phyloP scores from a whole-genome alignment of 257 asterid genomes.

The Dorcoceras hygrometricum region DNA sequence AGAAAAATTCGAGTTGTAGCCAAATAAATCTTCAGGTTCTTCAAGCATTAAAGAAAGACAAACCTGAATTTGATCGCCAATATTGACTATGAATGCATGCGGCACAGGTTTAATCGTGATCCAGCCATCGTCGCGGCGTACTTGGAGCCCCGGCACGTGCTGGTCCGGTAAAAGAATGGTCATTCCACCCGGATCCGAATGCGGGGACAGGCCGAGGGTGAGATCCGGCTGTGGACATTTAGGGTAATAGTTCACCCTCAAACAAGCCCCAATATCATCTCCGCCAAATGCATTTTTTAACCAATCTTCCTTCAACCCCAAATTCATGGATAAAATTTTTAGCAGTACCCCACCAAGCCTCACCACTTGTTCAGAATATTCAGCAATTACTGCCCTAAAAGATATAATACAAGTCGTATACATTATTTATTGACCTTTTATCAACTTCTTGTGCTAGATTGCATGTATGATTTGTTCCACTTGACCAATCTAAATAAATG shows the following conservation, averaged over 20 bases:
- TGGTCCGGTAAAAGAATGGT: constrained; percentile 70
- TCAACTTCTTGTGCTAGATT: too few relatives aligned
- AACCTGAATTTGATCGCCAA: constrained; percentile 92
- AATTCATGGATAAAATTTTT: constrained; percentile 50
- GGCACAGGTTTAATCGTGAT: constrained; percentile 71
- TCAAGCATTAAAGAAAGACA: background rate
- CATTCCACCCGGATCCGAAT: constrained; percentile 92
- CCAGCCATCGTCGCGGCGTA: constrained; percentile 52
- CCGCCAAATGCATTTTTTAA: constrained; percentile 77
- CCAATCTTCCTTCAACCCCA: constrained; percentile 50
- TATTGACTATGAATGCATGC: constrained; percentile 76
- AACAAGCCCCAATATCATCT: constrained; percentile 66
- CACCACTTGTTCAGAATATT: constrained; percentile 59
- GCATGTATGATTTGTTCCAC: too few relatives aligned
- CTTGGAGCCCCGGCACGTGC: constrained; percentile 79
- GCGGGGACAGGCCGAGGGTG: constrained; percentile 73
- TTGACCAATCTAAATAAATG: too few relatives aligned
- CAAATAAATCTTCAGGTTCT: too few relatives aligned
- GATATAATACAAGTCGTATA: background rate
- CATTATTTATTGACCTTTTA: background rate
- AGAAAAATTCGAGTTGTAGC: too few relatives aligned
- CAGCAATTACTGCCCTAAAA: constrained; percentile 57
- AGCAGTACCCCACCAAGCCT: constrained; percentile 61
- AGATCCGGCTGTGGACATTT: constrained; percentile 84
- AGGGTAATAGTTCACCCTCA: constrained; percentile 81